Evolutionary conservation across 2,329 filamentous ascomycete genomes (phyloP).

Genomic region (Oidium heveae): DNA sequence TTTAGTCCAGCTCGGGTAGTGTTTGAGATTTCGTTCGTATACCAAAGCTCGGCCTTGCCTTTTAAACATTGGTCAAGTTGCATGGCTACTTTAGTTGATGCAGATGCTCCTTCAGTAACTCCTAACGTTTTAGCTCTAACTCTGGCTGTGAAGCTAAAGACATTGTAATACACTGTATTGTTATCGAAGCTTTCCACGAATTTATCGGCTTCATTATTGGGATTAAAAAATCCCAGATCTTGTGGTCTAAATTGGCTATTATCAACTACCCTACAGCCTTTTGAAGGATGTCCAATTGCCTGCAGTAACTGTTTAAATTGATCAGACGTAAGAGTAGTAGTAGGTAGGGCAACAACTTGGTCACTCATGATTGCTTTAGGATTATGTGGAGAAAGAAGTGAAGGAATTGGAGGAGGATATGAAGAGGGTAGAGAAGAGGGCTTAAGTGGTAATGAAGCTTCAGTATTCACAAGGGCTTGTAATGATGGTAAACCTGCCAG

Average conservation of each 20-base stretch:
- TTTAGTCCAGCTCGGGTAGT: neutral
- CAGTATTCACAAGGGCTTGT: too few species aligned
- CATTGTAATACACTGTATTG: neutral
- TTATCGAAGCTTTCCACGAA: neutral
- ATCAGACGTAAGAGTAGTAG: too few species aligned
- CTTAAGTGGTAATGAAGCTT: too few species aligned
- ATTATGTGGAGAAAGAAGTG: too few species aligned
- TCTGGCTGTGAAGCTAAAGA: neutral
- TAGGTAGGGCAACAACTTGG: neutral
- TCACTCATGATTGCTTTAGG: neutral
- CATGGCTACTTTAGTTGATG: neutral
- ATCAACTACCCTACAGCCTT: too few species aligned
- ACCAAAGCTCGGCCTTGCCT: neutral
- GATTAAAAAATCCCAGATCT: neutral
- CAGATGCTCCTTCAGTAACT: neutral
- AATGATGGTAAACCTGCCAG: too few species aligned
- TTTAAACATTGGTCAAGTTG: neutral
- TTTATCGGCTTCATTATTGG: neutral
- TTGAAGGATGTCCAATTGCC: neutral
- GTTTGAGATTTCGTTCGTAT: neutral
- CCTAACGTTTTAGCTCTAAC: neutral
- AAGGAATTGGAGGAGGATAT: too few species aligned
- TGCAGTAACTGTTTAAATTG: neutral
- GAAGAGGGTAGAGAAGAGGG: too few species aligned
- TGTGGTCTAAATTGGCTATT: neutral